Evolutionary conservation across 805 yeast genomes (phyloP).

Genomic region (Lachancea sp.): DNA sequence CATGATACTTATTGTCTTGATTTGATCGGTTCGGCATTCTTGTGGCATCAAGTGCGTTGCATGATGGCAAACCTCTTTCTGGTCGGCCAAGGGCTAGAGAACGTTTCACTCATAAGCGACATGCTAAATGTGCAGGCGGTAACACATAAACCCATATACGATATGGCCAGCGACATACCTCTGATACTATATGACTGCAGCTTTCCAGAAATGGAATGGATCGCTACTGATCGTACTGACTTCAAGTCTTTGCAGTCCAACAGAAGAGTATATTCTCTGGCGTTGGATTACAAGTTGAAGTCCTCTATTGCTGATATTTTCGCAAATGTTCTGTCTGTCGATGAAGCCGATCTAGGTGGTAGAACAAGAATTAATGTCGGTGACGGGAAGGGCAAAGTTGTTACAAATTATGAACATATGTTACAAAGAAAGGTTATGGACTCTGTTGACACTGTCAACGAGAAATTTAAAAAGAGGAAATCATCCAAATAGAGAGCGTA

Average conservation of each 20-base stretch:
- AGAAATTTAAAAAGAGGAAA: constrained; percentile 46
- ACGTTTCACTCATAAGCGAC: constrained; percentile 47
- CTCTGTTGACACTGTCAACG: constrained; percentile 63
- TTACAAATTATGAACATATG: constrained; percentile 51
- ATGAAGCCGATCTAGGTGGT: constrained; percentile 19
- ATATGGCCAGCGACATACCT: constrained; percentile 87
- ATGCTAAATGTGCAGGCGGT: constrained; percentile 50
- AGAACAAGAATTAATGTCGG: constrained; percentile 51
- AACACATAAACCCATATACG: constrained; percentile 72
- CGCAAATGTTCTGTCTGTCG: constrained; percentile 32
- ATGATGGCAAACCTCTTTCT: constrained; percentile 81
- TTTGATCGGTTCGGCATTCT: constrained; percentile 78
- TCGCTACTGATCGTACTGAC: constrained; percentile 23
- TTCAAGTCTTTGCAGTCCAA: constrained; percentile 38
- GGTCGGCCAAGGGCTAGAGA: constrained; percentile 74
- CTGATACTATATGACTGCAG: constrained; percentile 80
- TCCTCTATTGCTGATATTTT: constrained; percentile 46
- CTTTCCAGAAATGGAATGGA: constrained; percentile 69
- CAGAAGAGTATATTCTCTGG: constrained; percentile 42
- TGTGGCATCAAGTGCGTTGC: constrained; percentile 97
- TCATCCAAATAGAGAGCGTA: background rate
- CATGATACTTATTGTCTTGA: constrained; percentile 61
- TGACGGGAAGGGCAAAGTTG: constrained; percentile 68
- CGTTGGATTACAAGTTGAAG: constrained; percentile 54
- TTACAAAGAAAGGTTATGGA: constrained; percentile 52